phyloP scores from a whole-genome alignment of 805 yeast genomes.

The Metschnikowia amazonensis region DNA sequence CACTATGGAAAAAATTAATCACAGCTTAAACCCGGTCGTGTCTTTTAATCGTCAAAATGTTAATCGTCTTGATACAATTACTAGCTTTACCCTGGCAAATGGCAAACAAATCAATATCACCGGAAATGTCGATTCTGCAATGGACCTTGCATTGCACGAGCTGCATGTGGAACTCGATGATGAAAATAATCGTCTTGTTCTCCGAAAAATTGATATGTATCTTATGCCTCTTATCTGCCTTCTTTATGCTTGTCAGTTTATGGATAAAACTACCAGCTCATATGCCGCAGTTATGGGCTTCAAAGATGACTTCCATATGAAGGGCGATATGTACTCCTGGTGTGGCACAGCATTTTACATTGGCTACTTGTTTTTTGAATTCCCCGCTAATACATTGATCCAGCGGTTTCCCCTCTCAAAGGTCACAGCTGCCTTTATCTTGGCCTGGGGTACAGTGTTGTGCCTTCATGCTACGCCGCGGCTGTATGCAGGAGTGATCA shows the following conservation, averaged over 20 bases:
- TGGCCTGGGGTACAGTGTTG: constrained; percentile 62
- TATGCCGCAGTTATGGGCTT: constrained; percentile 67
- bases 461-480: constrained; percentile 50
- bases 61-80: constrained; percentile 14
- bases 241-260: constrained; percentile 53
- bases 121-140: constrained; percentile 46
- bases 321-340: constrained; percentile 38
- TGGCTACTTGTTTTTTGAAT: constrained; percentile 59
- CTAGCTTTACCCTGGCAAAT: constrained; percentile 17
- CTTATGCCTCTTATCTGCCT: constrained; percentile 49
- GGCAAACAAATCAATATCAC: constrained; percentile 24
- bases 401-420: constrained; percentile 59
- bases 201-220: constrained; percentile 47
- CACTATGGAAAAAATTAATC: background rate
- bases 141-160: constrained; percentile 36
- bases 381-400: constrained; percentile 43
- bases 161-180: constrained; percentile 22
- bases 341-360: constrained; percentile 54
- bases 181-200: constrained; percentile 32
- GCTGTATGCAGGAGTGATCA: constrained; percentile 42
- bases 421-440: constrained; percentile 43
- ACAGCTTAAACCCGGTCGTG: constrained; percentile 8
- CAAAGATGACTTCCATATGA: constrained; percentile 46
- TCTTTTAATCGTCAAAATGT: constrained; percentile 17
- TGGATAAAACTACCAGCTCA: constrained; percentile 56